Base-by-base conservation (phyloP, 2,329 filamentous ascomycete species). In the Colletotrichum siamense region DNA sequence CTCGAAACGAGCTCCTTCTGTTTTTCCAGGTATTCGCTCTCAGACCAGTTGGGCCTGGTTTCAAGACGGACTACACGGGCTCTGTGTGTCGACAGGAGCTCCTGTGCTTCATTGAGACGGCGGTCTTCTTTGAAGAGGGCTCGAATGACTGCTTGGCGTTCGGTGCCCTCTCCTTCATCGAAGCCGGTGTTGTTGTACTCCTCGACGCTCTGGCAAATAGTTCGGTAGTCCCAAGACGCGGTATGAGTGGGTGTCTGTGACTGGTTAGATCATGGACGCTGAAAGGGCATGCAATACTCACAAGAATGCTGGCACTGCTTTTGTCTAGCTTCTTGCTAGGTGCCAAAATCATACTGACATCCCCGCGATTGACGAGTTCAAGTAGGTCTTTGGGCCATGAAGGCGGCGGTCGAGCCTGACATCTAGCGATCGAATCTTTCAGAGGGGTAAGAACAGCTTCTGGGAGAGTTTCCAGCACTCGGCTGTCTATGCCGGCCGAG, bases 51-150 rank as follows among this genome's bases (percentile, higher is more conserved):
- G 1, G 94, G 92, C 78, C 95, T 90, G 3, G 93, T 91, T 52
- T 93, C 89, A 77, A 96, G 94, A 68, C 95, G 94, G n/a, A 96
- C 92, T 13, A 95, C 88, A 57, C 96, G 93, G 16, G 95, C 90
- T 81, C 94, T 95, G 69, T 94, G 92, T 32, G 97, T 97, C 73
- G 97, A 96, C n/a, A 99, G 88, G 71, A 99, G 88, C 69, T 91
- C 92, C 71, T 94, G 93, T 1, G 96, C 97, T 86, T 99, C 97
- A 77, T 95, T 93, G 71, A 98, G 93, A 44, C 97, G 93, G 76
- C 96, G 92, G 81, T 99, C 97, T 79, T 99, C 96, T 76, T 93
- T 94, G 89, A 99, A 99, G 32, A 99, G 93, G 10, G 97, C 89
- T 68, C 93, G 92, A 34, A 97, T 98, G 9, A 99, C 92, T 12